Conservation (phyloP, 1,284 basidiomycete genomes). For the Puccinia horiana region DNA sequence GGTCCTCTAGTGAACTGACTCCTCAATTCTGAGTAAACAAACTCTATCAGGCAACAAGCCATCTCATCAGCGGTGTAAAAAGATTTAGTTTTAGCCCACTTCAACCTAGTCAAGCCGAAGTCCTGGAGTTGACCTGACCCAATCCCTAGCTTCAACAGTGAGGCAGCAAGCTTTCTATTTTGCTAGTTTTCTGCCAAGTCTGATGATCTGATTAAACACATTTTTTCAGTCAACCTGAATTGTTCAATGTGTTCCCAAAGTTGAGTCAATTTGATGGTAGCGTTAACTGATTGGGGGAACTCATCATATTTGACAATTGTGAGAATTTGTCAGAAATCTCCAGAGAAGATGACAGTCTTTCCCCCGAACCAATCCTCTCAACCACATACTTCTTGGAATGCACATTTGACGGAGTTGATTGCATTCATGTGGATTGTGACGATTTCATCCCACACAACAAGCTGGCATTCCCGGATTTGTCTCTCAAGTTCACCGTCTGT, state of each 20-base stretch:
- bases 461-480: not conserved
- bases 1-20: no score
- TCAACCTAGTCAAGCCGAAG: not conserved
- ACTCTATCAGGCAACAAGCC: not conserved
- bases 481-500: not conserved
- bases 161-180: no score
- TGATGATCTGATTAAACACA: not conserved
- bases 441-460: not conserved
- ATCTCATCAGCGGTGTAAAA: not conserved
- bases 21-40: not conserved
- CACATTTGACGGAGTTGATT: not conserved
- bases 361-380: not conserved
- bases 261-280: not conserved
- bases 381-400: not conserved
- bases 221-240: not conserved
- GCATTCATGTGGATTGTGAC: not conserved
- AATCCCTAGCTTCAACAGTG: no score
- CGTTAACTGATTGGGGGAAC: not conserved
- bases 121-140: no score
- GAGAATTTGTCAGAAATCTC: not conserved
- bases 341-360: not conserved
- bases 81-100: not conserved
- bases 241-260: not conserved
- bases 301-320: not conserved
- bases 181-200: not conserved